Evolutionary conservation across 2,329 filamentous ascomycete species (phyloP), one percentile per base, ranked within the genome.

Genomic region (Aureobasidium pullulans): DNA sequence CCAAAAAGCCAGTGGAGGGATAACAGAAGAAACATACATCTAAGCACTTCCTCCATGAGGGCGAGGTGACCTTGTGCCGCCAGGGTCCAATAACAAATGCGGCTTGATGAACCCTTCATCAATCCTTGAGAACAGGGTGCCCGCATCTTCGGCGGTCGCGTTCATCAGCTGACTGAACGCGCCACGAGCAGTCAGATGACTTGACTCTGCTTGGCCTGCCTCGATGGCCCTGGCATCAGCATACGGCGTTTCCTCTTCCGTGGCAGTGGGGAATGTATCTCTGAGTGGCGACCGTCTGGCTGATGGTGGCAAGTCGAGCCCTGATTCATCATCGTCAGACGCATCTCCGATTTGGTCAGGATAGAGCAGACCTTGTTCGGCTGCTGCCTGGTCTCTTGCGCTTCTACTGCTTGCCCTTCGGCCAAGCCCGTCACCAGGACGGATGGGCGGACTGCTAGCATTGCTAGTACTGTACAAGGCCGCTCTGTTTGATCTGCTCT

Each of bases 81-180:
- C 66, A 0, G 74, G 88, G 74, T 96, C 92, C 19, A 97, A 81
- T 64, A 97, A 74, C 59, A 97, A 75, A 70, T 87, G 89, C 16
- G 93, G 93, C 78, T 97, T 97, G 73, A 97, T 92, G 72, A 91
- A 96, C 62, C 92, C 90, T 73, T 99, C 94, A 71, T 99, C 94
- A 62, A 99, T 77, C 74, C 96, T 92, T 65, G 86, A 86, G 73
- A 99, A 96, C 75, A 95, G 84, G 47, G 88, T 90, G 9, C 89
- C 88, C 46, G 95, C 91, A 71, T 99, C 94, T 53, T 96, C 90
- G 0, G 88, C 83, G 15, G 88, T 81, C 1, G 85, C 84, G 29
- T 82, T 89, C 65, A 96, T 85, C 8, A 99, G 78, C 69, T 93
- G 88, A 60, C 86, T 85, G 61, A 96, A 84, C 0, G 91, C 88